Conservation (phyloP, 768 basidiomycete species). For the Leccinum disarticulatum region DNA sequence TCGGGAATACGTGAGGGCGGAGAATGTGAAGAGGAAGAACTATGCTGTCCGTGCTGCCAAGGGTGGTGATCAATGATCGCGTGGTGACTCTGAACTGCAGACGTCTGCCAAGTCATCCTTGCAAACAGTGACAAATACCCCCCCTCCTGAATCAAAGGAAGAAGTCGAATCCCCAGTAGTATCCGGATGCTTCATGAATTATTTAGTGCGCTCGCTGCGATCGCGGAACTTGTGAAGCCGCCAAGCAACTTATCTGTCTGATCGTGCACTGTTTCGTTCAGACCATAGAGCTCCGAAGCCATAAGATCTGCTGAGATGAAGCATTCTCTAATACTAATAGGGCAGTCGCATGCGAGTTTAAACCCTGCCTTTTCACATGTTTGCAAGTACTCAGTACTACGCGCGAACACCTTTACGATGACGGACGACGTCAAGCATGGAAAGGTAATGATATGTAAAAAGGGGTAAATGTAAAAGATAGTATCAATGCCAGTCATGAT, state of each 20-base stretch:
- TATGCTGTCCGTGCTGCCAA: conserved; percentile 21
- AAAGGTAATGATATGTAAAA: not conserved
- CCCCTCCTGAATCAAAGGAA: not conserved
- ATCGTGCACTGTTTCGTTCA: not conserved
- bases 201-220: no score
- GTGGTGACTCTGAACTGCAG: no score
- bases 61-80: conserved; percentile 34
- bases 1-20: conserved; percentile 20
- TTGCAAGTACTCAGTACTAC: conserved; percentile 17
- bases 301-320: not conserved
- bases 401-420: not conserved
- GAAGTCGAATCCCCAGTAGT: not conserved
- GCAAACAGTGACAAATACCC: not conserved
- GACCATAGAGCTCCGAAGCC: not conserved
- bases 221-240: not conserved
- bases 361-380: not conserved
- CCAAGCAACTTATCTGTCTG: not conserved
- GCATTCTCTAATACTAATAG: not conserved
- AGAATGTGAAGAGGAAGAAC: conserved; percentile 27
- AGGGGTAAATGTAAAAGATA: not conserved
- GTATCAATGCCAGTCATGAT: conserved; percentile 8
- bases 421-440: not conserved
- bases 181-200: no score
- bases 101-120: no score
- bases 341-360: not conserved